These are phyloP conservation scores for Deuterostichococcus epilithicus DNA, from an alignment of 139 green algal genomes.

Conservation along the genomic window DNA sequence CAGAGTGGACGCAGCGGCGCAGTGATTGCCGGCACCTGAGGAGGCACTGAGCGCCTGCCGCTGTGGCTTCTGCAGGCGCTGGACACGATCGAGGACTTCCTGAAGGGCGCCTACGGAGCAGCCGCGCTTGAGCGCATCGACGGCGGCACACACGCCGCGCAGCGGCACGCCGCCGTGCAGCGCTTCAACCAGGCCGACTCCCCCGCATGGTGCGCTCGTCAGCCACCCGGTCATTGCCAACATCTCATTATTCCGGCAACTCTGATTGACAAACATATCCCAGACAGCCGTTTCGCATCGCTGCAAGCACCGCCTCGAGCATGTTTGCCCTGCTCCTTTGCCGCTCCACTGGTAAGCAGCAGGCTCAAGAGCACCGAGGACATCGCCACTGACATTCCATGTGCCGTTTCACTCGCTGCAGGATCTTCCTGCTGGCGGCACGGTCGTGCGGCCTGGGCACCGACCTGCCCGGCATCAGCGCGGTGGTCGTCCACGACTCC, in stretches of 20 bases:
- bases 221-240: too few species aligned
- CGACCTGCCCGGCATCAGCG: slow-evolving; percentile 47
- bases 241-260: too few species aligned
- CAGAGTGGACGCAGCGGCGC: too few species aligned
- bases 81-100: slow-evolving; percentile 49
- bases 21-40: too few species aligned
- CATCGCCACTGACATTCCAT: too few species aligned
- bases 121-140: slow-evolving; percentile 43
- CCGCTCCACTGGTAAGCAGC: too few species aligned
- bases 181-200: slow-evolving; percentile 37
- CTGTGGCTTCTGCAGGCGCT: slow-evolving; percentile 28
- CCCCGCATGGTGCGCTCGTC: not conserved
- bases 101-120: slow-evolving; percentile 27
- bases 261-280: too few species aligned
- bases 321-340: too few species aligned
- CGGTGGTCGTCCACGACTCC: slow-evolving; percentile 63
- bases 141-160: slow-evolving; percentile 28
- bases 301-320: too few species aligned
- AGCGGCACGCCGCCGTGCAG: slow-evolving; percentile 42
- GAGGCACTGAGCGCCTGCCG: too few species aligned
- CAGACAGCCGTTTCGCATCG: too few species aligned
- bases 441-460: slow-evolving; percentile 65
- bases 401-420: not conserved
- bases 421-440: slow-evolving; percentile 57
- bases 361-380: too few species aligned